Percentiles rank a stretch among this genome's conserved stretches.
Conservation (phyloP, 139 green algal species). For the Pedinophyceae sp. region DNA sequence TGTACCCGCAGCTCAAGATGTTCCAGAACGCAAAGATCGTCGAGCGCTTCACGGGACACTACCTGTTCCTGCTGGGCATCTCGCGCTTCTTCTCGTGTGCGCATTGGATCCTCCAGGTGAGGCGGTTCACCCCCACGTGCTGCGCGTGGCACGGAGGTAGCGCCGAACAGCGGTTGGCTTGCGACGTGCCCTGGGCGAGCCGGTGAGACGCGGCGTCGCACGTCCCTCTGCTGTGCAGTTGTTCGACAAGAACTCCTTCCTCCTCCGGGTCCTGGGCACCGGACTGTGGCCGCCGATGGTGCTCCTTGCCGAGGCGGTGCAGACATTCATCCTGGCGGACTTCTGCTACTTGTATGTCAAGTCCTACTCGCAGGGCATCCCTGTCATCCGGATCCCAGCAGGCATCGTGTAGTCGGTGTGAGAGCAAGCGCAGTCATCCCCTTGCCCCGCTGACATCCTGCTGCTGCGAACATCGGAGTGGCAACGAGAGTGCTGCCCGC, state of each 20-base stretch:
- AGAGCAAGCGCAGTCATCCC: no score
- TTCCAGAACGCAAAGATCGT: constrained; percentile 80
- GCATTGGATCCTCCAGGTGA: constrained; percentile 90
- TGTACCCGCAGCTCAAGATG: constrained; percentile 92
- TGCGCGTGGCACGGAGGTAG: no score
- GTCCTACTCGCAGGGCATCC: constrained; percentile 67
- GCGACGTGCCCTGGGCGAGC: not conserved
- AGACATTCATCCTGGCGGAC: constrained; percentile 95
- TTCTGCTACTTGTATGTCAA: constrained; percentile 99
- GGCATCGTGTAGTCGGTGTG: constrained; percentile 75
- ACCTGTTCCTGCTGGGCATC: constrained; percentile 91
- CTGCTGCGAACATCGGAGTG: no score
- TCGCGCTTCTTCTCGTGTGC: constrained; percentile 91
- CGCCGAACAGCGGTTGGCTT: no score
- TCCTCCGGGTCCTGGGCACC: constrained; percentile 52
- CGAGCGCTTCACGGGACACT: constrained; percentile 93
- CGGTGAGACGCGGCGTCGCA: not conserved
- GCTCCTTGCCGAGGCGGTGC: constrained; percentile 86
- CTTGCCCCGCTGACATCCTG: no score
- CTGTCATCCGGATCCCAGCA: constrained; percentile 72
- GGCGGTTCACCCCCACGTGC: no score
- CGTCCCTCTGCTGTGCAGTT: constrained; percentile 59
- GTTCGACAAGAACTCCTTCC: constrained; percentile 73
- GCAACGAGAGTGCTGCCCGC: no score
- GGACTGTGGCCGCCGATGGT: constrained; percentile 95